Evolutionary conservation across 768 basidiomycete species (phyloP).

Genomic region (Exidia glandulosa): DNA sequence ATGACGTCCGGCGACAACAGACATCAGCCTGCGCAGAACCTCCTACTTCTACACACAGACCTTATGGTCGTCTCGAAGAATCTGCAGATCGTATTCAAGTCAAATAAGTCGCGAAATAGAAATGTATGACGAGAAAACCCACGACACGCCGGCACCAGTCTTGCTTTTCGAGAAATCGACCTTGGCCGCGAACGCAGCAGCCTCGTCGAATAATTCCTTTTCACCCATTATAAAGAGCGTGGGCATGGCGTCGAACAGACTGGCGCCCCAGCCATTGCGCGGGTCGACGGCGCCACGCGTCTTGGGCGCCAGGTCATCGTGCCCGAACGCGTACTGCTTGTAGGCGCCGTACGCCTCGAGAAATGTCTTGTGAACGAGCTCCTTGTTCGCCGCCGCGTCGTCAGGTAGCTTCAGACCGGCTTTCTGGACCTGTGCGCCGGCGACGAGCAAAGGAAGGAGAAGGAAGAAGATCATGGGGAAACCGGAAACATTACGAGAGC

Average conservation of each 20-base stretch:
- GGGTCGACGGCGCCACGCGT: slow-evolving; percentile 20
- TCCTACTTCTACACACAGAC: background rate
- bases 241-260: slow-evolving; percentile 48
- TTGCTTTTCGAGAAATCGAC: slow-evolving; percentile 47
- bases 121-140: background rate
- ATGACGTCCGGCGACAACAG: background rate
- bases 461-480: background rate
- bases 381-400: slow-evolving; percentile 23
- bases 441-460: slow-evolving; percentile 10
- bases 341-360: slow-evolving; percentile 44
- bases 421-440: slow-evolving; percentile 34
- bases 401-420: slow-evolving; percentile 32
- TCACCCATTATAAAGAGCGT: slow-evolving; percentile 33
- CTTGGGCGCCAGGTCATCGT: slow-evolving; percentile 32
- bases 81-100: background rate
- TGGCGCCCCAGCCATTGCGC: slow-evolving; percentile 42
- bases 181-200: slow-evolving; percentile 36
- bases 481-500: too few species aligned
- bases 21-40: background rate
- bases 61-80: background rate
- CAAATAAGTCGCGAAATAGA: background rate
- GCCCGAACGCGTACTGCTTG: slow-evolving; percentile 11
- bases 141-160: slow-evolving; percentile 29
- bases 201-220: slow-evolving; percentile 40
- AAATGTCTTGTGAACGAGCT: slow-evolving; percentile 40